Evolutionary conservation across 2,329 filamentous ascomycete genomes (phyloP), one percentile per base, ranked within the genome.

Genomic region (Microcyclospora tardicrescens): DNA sequence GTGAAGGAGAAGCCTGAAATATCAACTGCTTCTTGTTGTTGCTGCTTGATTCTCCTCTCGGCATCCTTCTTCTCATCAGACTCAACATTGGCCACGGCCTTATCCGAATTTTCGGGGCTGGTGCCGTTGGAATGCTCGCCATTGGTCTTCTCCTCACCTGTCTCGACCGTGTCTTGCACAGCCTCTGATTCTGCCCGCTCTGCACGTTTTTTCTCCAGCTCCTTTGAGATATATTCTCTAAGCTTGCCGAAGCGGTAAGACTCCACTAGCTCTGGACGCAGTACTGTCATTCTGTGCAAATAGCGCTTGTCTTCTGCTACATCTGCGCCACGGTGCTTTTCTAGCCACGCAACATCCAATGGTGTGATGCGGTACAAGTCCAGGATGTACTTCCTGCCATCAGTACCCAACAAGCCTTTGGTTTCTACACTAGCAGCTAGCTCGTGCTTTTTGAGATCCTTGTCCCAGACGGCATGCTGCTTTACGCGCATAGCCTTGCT

Each of bases 391-490:
- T 94, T 95, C 52, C 91, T 77, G 29, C 87, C 91, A 56, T 98
- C 91, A 1, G 91, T 98, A 35, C 91, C 91, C 52, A 98, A 71
- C n/a, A 98, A 69, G 38, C 91, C 91, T 68, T 98, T 98, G 38
- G 91, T 98, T 64, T 98, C 91, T 11, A 98, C 87, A 54, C 87
- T 96, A 31, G 84, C 85, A 61, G 96, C 89, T 3, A 98, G 71
- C 45, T 95, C 85, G 54, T 94, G 86, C 44, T 81, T 77, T 63
- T 86, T 82, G 49, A 79, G 77, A 52, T 94, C 84, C 71, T 96
- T 96, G 63, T 98, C 91, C 91, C 91, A 98, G 3, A 98, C 93
- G 33, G 86, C 71, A 60, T 98, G 91, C 64, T 82, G 82, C 73
- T 96, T 96, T 42, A 95, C 83, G 50, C 81, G 83, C 54, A 96